Conservation (phyloP, 164 flowering plant genomes). For the Aristolochia fimbriata region DNA sequence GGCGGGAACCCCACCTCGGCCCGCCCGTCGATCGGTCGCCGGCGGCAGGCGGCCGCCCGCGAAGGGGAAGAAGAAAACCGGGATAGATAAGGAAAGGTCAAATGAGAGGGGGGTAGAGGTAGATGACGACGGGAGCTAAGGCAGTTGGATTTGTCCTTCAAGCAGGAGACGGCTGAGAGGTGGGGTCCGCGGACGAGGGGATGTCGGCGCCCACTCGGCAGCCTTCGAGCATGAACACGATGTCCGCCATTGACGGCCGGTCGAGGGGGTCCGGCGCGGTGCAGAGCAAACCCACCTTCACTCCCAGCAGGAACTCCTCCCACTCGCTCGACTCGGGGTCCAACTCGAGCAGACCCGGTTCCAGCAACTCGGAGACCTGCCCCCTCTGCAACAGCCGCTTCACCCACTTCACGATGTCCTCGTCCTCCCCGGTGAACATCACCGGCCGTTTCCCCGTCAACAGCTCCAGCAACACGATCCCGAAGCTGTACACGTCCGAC, state of each 20-base stretch:
- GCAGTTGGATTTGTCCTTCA: conserved; percentile 8
- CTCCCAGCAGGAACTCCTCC: conserved; percentile 91
- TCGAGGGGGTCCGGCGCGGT: conserved; percentile 80
- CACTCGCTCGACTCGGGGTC: conserved; percentile 97
- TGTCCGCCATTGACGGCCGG: conserved; percentile 77
- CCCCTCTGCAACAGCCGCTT: conserved; percentile 78
- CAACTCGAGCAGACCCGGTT: conserved; percentile 78
- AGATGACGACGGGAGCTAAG: background rate
- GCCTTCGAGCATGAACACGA: conserved; percentile 97
- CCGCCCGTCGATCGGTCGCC: no score
- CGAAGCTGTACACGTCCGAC: conserved; percentile 81
- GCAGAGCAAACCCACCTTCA: conserved; percentile 85
- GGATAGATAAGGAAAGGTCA: no score
- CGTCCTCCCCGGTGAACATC: conserved; percentile 68
- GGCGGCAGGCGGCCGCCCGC: no score
- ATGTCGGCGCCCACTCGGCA: conserved; percentile 83
- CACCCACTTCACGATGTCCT: conserved; percentile 97
- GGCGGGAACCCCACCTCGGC: no score
- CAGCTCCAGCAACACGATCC: conserved; percentile 76
- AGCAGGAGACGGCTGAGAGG: conserved; percentile 65
- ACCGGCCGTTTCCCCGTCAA: conserved; percentile 75
- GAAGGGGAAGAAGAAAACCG: no score
- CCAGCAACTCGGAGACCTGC: conserved; percentile 69
- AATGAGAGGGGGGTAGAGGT: background rate
- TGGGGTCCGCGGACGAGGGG: conserved; percentile 73